These are phyloP conservation scores for Lyophyllum decastes DNA, from an alignment of 768 basidiomycete genomes.

Conservation along the genomic window DNA sequence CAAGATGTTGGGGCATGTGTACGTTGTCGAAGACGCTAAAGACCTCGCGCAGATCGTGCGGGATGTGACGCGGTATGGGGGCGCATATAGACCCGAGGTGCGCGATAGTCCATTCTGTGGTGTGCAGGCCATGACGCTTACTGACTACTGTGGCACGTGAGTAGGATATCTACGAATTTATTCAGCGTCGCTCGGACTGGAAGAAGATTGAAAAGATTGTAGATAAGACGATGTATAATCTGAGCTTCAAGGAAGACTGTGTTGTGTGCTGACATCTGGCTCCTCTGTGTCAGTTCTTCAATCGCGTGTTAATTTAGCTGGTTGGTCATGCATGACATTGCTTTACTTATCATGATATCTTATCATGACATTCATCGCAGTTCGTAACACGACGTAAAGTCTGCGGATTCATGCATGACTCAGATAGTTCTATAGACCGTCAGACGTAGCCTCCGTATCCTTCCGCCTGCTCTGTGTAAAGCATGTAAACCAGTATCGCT, in stretches of 20 bases:
- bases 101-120: neutral
- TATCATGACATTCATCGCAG: too few species aligned
- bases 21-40: conserved; percentile 93
- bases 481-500: too few species aligned
- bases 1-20: conserved; percentile 97
- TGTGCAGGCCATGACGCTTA: neutral
- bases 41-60: conserved; percentile 95
- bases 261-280: conserved; percentile 37
- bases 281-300: too few species aligned
- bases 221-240: conserved; percentile 92
- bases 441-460: too few species aligned
- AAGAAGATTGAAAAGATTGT: conserved; percentile 98
- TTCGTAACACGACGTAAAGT: too few species aligned
- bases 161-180: conserved; percentile 93
- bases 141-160: neutral
- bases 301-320: too few species aligned
- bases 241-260: conserved; percentile 94
- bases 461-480: too few species aligned
- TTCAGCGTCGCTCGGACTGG: conserved; percentile 94
- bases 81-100: conserved; percentile 92
- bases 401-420: too few species aligned
- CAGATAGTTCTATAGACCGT: too few species aligned
- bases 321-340: too few species aligned
- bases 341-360: too few species aligned
- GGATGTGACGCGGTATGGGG: conserved; percentile 94